Evolutionary conservation across 106 monocot species (phyloP).

Genomic region (Xerophyta viscosa): DNA sequence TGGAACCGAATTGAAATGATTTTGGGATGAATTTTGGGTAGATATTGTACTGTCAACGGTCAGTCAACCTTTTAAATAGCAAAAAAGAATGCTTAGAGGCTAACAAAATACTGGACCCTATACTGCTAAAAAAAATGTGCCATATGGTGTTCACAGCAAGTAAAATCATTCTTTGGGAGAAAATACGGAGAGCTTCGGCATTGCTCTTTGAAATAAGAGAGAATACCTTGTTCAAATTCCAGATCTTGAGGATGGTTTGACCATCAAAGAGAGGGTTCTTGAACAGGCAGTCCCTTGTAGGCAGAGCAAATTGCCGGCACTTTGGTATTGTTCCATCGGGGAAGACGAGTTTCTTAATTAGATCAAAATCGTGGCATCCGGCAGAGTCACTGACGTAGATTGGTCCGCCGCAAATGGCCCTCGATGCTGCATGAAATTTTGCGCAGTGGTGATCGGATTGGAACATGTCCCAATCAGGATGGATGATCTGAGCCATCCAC

Average conservation of each 20-base stretch:
- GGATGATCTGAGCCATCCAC: slow-evolving; percentile 54
- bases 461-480: slow-evolving; percentile 65
- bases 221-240: slow-evolving; percentile 53
- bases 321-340: slow-evolving; percentile 51
- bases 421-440: slow-evolving; percentile 34
- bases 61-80: too few relatives aligned
- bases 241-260: slow-evolving; percentile 47
- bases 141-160: too few relatives aligned
- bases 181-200: too few relatives aligned
- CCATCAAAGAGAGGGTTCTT: slow-evolving; percentile 46
- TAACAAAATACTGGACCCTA: too few relatives aligned
- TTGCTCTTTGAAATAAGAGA: too few relatives aligned
- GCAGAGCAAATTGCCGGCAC: slow-evolving; percentile 46
- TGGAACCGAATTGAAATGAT: too few relatives aligned
- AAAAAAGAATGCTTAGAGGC: too few relatives aligned
- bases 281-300: slow-evolving; percentile 47
- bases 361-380: slow-evolving; percentile 34
- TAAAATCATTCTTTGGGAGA: too few relatives aligned
- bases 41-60: too few relatives aligned
- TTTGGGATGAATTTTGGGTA: too few relatives aligned
- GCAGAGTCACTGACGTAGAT: slow-evolving; percentile 41
- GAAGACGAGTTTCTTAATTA: slow-evolving; percentile 37
- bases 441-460: slow-evolving; percentile 36
- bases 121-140: too few relatives aligned
- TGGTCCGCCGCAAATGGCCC: slow-evolving; percentile 52